A percentile compares a stretch with the other conserved stretches of the same genome.
These are phyloP conservation scores for Tephrocybe sp. DNA, from an alignment of 768 basidiomycete species.

Conservation along the genomic window DNA sequence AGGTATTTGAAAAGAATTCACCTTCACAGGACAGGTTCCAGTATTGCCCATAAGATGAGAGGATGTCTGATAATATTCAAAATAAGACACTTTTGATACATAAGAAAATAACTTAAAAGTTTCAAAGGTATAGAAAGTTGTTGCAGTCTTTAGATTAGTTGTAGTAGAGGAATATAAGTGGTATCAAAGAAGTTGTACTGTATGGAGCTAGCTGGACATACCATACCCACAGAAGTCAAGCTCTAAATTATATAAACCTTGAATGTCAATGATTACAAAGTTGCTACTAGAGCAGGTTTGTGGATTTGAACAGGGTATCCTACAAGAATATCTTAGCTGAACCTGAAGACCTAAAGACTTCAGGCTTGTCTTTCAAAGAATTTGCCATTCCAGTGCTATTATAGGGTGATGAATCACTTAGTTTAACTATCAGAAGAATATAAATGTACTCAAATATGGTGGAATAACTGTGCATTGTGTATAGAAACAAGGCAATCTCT, in stretches of 20 bases:
- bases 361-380: slow-evolving; percentile 12
- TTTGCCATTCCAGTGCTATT: not conserved
- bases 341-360: slow-evolving; percentile 25
- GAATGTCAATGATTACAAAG: slow-evolving; percentile 30
- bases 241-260: slow-evolving; percentile 30
- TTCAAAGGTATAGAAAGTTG: not conserved
- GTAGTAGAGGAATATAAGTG: not conserved
- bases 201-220: slow-evolving; percentile 7
- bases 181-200: slow-evolving; percentile 1
- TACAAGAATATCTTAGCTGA: slow-evolving; percentile 24
- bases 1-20: not conserved
- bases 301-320: slow-evolving; percentile 15
- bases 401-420: not conserved
- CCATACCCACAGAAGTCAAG: slow-evolving; percentile 33
- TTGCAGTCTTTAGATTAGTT: not conserved
- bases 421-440: not conserved
- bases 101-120: not conserved
- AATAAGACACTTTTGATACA: slow-evolving; percentile 10
- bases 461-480: not conserved
- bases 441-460: not conserved
- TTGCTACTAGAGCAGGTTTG: slow-evolving; percentile 10
- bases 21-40: not conserved
- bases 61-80: slow-evolving; percentile 10
- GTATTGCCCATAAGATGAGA: slow-evolving; percentile 11
- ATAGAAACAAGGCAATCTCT: not conserved